These are phyloP conservation scores for Dactylis glomerata DNA, from an alignment of 176 grass and related monocot genomes.

Conservation along the genomic window DNA sequence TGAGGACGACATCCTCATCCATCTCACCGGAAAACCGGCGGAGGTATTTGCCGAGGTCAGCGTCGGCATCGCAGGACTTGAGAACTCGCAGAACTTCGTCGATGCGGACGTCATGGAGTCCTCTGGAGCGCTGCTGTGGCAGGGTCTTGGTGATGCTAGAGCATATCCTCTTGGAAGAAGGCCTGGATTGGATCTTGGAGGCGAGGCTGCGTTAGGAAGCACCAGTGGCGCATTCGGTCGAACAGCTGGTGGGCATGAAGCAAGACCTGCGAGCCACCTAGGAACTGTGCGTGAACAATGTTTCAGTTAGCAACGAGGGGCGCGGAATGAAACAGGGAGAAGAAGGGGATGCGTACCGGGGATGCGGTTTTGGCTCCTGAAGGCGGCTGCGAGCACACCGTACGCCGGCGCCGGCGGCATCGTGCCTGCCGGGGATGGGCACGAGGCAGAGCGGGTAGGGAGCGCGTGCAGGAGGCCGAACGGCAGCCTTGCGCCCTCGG, in stretches of 20 bases:
- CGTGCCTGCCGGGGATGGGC: neutral
- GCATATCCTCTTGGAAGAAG: neutral
- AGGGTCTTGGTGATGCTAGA: neutral
- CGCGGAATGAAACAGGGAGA: too few relatives aligned
- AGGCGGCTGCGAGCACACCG: slow-evolving; percentile 8
- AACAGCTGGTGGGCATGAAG: neutral
- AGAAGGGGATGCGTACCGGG: neutral
- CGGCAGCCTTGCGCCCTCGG: neutral
- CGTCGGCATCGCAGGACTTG: slow-evolving; percentile 8
- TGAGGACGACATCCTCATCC: slow-evolving; percentile 46
- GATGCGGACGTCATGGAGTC: neutral
- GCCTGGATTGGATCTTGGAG: neutral
- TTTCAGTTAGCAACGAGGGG: neutral
- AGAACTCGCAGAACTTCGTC: slow-evolving; percentile 35
- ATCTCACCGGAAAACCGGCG: slow-evolving; percentile 26
- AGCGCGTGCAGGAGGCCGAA: neutral
- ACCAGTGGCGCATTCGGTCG: slow-evolving; percentile 8
- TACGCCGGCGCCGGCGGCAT: slow-evolving; percentile 20
- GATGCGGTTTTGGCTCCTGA: neutral
- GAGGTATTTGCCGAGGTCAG: slow-evolving; percentile 23
- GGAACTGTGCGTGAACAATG: neutral
- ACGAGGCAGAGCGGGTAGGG: neutral
- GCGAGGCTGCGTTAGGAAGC: neutral
- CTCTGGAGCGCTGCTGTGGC: neutral
- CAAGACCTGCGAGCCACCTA: neutral